Base-by-base conservation (phyloP, 2,329 filamentous ascomycete genomes). In the Colletotrichum eremochloae region DNA sequence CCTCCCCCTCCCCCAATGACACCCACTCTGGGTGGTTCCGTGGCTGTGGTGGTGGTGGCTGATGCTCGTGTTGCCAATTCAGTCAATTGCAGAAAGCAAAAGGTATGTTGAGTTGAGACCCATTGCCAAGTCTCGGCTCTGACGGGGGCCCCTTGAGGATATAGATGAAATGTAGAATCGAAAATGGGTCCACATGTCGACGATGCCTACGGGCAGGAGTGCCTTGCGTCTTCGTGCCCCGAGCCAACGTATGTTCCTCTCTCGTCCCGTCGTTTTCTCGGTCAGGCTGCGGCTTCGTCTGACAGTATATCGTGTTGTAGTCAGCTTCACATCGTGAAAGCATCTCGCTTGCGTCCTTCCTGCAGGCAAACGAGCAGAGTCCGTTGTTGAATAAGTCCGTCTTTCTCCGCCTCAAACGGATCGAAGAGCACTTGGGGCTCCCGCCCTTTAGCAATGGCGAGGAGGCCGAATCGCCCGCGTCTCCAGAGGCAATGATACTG, bases 201-300 rank as follows among this genome's bases (percentile, higher is more conserved):
- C 76, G 81, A 69, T 82, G 80, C 67, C 68, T 78, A 24, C 78
- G 79, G 11, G 76, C 78, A 6, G 80, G 80, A n/a, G 77, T 81
- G 12, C 79, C 80, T 31, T 84, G 82, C 74, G 77, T 83, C 15
- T 83, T 83, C 68, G 81, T 82, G 42, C 82, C 82, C 14, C 78
- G 82, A 52, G 81, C 81, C 55, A 83, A 84, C 74, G 82, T 82
- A 75, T 68, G 80, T 71, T 29, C 61, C 11, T 53, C n/a, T 55
- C 69, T 65, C 61, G 12, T 48, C 20, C 20, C 12, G 20, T 48
- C 20, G 20, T 20, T 38, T 7, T 56, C 2, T 48, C 33, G 2
- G 2, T 2, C 31, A 6, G 5, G 1, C 9, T 31, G 36, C 20
- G 24, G 24, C 48, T 9, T 14, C 14, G 29, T 40, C 48, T 72